Conservation (phyloP, 768 basidiomycete species). For the Psilocybe cyanescens region DNA sequence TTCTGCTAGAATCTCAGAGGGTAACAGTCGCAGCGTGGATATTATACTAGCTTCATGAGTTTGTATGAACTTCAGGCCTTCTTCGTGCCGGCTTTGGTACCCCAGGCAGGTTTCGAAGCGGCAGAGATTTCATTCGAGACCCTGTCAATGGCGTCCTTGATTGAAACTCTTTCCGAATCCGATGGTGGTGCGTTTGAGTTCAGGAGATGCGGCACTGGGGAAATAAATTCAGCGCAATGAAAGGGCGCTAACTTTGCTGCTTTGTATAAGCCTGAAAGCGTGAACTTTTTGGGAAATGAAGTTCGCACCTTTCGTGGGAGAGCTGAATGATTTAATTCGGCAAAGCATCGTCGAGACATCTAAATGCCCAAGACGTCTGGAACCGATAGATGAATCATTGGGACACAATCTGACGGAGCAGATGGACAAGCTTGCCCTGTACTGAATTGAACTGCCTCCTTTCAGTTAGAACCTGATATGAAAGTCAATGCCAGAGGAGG, state of each 20-base stretch:
- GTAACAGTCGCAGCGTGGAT: conserved; percentile 9
- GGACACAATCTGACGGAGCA: no score
- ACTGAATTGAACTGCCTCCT: no score
- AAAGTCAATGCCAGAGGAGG: no score
- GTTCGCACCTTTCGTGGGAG: background rate
- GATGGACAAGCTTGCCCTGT: no score
- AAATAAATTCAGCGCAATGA: conserved; percentile 1
- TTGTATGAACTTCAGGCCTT: conserved; percentile 9
- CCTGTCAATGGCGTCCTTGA: conserved; percentile 11
- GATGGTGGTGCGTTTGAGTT: conserved; percentile 12
- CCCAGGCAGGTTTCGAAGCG: background rate
- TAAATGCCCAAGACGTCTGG: background rate
- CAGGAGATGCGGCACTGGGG: conserved; percentile 16
- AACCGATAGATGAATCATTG: no score
- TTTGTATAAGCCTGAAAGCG: conserved; percentile 1
- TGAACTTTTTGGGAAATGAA: background rate
- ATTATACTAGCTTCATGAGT: conserved; percentile 9
- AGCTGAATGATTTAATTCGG: background rate
- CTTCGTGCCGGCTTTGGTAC: conserved; percentile 4
- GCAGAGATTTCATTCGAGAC: conserved; percentile 9
- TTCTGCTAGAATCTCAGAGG: conserved; percentile 10
- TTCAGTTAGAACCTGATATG: no score
- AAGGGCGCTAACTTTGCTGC: background rate
- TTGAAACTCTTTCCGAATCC: conserved; percentile 8
- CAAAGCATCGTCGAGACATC: background rate